A percentile compares a stretch with the other conserved stretches of the same genome.
These are phyloP conservation scores for Alternaria consortialis DNA, from an alignment of 2,329 filamentous ascomycete genomes.

Conservation along the genomic window DNA sequence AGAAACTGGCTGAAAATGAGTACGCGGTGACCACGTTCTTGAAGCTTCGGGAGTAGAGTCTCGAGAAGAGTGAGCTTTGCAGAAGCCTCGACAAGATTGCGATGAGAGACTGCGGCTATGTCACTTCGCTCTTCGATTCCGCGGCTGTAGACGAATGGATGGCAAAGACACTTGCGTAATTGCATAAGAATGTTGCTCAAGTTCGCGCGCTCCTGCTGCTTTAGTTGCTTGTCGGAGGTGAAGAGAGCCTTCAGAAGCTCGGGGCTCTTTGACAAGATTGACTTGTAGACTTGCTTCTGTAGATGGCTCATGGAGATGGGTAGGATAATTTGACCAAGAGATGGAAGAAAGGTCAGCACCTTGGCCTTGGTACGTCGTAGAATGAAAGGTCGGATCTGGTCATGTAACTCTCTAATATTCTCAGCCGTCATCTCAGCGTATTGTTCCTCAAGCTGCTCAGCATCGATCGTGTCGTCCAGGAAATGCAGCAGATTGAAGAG, in stretches of 20 bases:
- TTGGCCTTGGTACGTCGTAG: slow-evolving; percentile 85
- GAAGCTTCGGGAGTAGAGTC: slow-evolving; percentile 85
- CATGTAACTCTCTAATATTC: slow-evolving; percentile 81
- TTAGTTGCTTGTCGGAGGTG: slow-evolving; percentile 66
- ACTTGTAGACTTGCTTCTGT: slow-evolving; percentile 94
- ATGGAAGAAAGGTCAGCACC: slow-evolving; percentile 88
- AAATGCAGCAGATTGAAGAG: slow-evolving; percentile 98
- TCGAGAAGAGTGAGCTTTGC: slow-evolving; percentile 87
- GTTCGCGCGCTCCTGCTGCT: slow-evolving; percentile 76
- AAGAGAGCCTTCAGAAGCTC: slow-evolving; percentile 90
- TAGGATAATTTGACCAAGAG: slow-evolving; percentile 93
- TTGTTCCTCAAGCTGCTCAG: slow-evolving; percentile 75
- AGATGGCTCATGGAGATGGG: slow-evolving; percentile 94
- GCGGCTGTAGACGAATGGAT: slow-evolving; percentile 92
- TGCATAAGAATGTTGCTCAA: slow-evolving; percentile 97
- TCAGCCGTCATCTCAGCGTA: slow-evolving; percentile 83
- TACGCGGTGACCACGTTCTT: slow-evolving; percentile 85
- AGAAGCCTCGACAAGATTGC: slow-evolving; percentile 89
- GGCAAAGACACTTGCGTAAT: slow-evolving; percentile 90
- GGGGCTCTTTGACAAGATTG: slow-evolving; percentile 89
- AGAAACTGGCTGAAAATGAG: slow-evolving; percentile 97
- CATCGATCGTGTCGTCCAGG: slow-evolving; percentile 76
- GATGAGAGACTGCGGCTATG: slow-evolving; percentile 69
- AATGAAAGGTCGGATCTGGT: slow-evolving; percentile 78
- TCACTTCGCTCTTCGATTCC: slow-evolving; percentile 85